Conservation (phyloP, 768 basidiomycete genomes). For the Naganishia antarctica region DNA sequence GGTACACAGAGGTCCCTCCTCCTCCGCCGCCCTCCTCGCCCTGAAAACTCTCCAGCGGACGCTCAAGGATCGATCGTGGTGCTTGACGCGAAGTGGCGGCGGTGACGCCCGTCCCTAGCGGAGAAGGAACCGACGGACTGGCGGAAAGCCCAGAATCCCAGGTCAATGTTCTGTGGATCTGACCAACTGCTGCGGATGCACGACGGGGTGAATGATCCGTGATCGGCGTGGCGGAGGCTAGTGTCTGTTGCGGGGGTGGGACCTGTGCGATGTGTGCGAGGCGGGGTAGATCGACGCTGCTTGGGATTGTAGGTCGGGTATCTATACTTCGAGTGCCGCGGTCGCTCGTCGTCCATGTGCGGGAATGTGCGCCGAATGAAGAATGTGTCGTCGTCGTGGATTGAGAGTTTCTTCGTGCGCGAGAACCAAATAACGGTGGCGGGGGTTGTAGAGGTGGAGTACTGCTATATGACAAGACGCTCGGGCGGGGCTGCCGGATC, state of each 20-base stretch:
- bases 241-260: constrained; percentile 49
- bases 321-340: constrained; percentile 32
- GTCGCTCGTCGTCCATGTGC: constrained; percentile 26
- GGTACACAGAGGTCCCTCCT: neutral
- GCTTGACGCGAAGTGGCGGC: neutral
- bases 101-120: constrained; percentile 8
- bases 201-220: no score
- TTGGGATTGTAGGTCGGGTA: constrained; percentile 90
- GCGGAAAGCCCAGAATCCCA: constrained; percentile 18
- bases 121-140: constrained; percentile 22
- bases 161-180: constrained; percentile 12
- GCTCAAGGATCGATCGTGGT: constrained; percentile 11
- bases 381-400: neutral
- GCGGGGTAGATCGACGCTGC: constrained; percentile 70
- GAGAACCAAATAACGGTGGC: no score
- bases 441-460: neutral
- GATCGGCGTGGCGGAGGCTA: neutral
- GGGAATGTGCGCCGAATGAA: constrained; percentile 1
- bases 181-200: neutral
- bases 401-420: constrained; percentile 13
- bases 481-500: neutral
- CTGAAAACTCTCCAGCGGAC: no score
- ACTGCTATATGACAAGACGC: neutral
- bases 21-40: neutral
- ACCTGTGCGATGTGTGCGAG: constrained; percentile 88